Conservation (phyloP, 2,329 filamentous ascomycete species). For the Beauveria medogensis region DNA sequence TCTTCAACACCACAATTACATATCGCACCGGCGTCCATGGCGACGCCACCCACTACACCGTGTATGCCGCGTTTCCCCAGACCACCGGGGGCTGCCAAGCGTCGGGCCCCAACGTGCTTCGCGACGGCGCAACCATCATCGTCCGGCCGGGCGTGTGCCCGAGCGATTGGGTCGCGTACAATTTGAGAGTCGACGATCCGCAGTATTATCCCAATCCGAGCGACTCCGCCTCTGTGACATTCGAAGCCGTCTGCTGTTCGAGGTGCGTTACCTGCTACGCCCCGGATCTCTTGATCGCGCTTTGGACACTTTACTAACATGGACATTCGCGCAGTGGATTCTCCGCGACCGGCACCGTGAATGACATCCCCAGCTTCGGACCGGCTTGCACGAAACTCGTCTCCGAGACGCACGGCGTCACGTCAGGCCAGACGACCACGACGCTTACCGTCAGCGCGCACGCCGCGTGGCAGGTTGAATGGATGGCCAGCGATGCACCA, state of each 20-base stretch:
- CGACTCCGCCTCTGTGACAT: neutral
- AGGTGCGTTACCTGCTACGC: neutral
- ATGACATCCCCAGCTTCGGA: neutral
- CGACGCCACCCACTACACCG: neutral
- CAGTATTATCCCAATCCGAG: neutral
- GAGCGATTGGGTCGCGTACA: neutral
- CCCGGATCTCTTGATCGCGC: neutral
- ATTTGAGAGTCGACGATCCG: neutral
- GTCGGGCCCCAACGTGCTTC: neutral
- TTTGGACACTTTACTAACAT: no score
- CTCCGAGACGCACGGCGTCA: neutral
- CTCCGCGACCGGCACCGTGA: neutral
- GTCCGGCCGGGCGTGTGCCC: constrained; percentile 1
- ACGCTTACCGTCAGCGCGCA: neutral
- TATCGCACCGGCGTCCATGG: neutral
- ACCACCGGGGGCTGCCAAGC: neutral
- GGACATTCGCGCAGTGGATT: neutral
- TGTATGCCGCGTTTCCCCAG: neutral
- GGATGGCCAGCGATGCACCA: neutral
- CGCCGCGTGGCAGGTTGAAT: neutral
- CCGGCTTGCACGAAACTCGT: constrained; percentile 2
- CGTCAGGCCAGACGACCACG: neutral
- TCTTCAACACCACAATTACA: neutral
- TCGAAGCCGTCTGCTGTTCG: neutral
- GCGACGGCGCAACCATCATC: neutral